These are phyloP conservation scores for Sphaerulina vaccinii DNA, from an alignment of 2,329 filamentous ascomycete genomes.

Conservation along the genomic window DNA sequence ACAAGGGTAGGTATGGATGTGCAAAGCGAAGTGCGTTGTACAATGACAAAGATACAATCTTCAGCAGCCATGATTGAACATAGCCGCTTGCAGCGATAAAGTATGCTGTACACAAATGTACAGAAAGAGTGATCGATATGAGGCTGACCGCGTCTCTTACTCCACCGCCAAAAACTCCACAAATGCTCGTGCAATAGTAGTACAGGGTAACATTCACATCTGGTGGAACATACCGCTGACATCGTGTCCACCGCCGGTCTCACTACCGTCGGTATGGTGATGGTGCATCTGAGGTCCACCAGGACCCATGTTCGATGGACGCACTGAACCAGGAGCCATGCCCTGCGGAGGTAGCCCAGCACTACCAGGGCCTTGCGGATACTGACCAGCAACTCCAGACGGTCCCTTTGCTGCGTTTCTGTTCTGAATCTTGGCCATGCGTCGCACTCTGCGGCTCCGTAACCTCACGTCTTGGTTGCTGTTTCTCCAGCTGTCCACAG, in stretches of 20 bases:
- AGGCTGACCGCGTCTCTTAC: conserved; percentile 20
- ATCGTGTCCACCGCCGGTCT: conserved; percentile 63
- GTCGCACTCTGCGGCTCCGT: conserved; percentile 84
- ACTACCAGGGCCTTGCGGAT: conserved; percentile 59
- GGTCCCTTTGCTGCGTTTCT: conserved; percentile 45
- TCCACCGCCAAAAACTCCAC: conserved; percentile 22
- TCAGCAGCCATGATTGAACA: conserved; percentile 14
- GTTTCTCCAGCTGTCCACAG: conserved; percentile 98
- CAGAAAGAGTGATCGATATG: conserved; percentile 25
- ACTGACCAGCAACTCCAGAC: conserved; percentile 47
- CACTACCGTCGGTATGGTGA: conserved; percentile 69
- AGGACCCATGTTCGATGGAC: conserved; percentile 62
- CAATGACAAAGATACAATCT: conserved; percentile 32
- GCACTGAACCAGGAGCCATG: conserved; percentile 56
- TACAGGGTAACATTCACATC: conserved; percentile 62
- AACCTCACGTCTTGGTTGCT: conserved; percentile 94
- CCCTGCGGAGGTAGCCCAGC: conserved; percentile 62
- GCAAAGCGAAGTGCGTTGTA: conserved; percentile 2
- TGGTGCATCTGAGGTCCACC: conserved; percentile 61
- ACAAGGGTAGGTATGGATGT: conserved; percentile 23
- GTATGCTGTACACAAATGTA: conserved; percentile 32
- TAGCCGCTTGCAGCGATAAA: conserved; percentile 18
- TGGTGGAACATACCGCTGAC: conserved; percentile 98
- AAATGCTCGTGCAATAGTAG: conserved; percentile 28
- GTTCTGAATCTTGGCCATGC: conserved; percentile 94